Evolutionary conservation across 1,284 basidiomycete species (phyloP), one percentile per base, ranked within the genome.

Genomic region (Mycena citricolor): DNA sequence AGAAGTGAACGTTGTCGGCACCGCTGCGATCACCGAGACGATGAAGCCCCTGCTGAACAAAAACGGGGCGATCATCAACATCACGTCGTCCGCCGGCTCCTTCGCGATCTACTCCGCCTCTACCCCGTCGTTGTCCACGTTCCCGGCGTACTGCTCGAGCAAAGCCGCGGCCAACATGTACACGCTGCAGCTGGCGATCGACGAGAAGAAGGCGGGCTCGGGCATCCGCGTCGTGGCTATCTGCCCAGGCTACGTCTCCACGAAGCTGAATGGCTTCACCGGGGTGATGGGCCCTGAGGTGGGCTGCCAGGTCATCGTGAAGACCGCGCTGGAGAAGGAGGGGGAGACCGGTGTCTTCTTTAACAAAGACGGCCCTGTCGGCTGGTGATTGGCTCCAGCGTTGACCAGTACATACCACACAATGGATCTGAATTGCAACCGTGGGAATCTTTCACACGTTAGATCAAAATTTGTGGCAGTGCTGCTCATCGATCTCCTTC

Each of bases 181-280:
- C 12, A 39, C 38, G n/a, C 28, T 39, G 6, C n/a, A 12, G 12
- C 32, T 25, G 38, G 24, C 38, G 7, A 39, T 39, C 16, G 38
- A 39, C 19, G 36, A 39, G 25, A 29, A 39, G 17, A 25, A 39
- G 38, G 32, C 29, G 38, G 28, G 28, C 8, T 24, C 11, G 13
- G 38, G 28, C 10, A 31, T 39, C 12, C 7, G 38, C 6, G 26
- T 39, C 17, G 28, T 39, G 5, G 11, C 26, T 20, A 31, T 39
- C 12, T 39, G 38, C 28, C 38, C 38, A 39, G 38, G 38, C 4
- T 39, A 30, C 38, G 32, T 30, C 19, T 25, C 38, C 19, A 39
- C 38, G 5, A 31, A 17, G 8, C 19, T 39, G 14, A 39, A 39
- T 19, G 21, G 21, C 26, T 39, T 30, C 28, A 39, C 28, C 8